These are phyloP conservation scores for Atalantia buxifolia DNA, from an alignment of 345 rosid genomes.

Conservation along the genomic window DNA sequence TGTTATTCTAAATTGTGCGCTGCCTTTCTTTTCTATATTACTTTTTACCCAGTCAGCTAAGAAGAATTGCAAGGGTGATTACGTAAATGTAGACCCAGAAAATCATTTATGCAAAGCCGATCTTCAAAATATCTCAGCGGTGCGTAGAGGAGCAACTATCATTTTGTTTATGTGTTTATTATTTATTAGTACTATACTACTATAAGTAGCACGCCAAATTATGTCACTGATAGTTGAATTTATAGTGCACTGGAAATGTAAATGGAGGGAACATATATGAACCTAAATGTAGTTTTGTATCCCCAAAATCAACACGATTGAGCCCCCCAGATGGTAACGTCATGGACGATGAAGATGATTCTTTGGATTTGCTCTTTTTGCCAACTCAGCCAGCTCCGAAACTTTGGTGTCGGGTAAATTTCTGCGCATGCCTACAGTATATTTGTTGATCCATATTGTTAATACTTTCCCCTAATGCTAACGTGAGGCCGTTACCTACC, in stretches of 20 bases:
- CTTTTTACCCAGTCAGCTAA: not conserved
- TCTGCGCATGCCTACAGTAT: too few species aligned
- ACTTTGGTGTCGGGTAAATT: constrained; percentile 10
- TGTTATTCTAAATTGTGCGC: not conserved
- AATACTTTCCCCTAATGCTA: too few species aligned
- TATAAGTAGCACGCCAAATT: not conserved
- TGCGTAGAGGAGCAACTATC: not conserved
- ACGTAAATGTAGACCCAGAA: not conserved
- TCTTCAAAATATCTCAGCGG: not conserved
- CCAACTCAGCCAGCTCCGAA: not conserved
- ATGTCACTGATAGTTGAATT: not conserved
- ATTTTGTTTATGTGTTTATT: not conserved
- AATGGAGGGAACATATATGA: not conserved
- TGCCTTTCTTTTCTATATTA: not conserved
- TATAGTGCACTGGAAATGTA: not conserved
- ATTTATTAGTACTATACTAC: not conserved
- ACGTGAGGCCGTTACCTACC: too few species aligned
- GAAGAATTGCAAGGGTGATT: not conserved
- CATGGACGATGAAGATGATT: not conserved
- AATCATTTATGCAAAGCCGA: not conserved
- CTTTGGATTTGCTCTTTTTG: not conserved
- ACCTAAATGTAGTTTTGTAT: not conserved
- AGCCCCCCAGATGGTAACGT: not conserved
- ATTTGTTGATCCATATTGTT: too few species aligned
- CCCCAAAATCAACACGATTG: not conserved